Evolutionary conservation across 768 basidiomycete species (phyloP), one percentile per base, ranked within the genome.

Genomic region (Sistotremastrum niveocremeum): DNA sequence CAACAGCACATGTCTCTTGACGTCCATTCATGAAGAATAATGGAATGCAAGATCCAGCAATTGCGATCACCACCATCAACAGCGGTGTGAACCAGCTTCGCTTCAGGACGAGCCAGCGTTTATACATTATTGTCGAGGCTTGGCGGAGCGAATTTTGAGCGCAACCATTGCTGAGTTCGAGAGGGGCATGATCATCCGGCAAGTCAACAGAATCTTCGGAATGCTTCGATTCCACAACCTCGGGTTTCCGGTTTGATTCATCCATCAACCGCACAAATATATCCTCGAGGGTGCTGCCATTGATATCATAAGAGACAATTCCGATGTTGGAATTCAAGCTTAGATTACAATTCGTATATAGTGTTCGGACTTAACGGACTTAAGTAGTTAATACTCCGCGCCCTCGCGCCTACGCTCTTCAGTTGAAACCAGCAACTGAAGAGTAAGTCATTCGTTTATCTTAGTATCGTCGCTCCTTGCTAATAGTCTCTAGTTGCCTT

Each of bases 231-330:
- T 30, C 34, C 34, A 34, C 29, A n/a, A 34, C 32, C 35, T 4
- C 35, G 39, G 10, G 35, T 12, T 34, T 47, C 41, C 5, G 46
- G 41, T 39, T 35, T 6, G 41, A 12, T 28, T 54, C 28, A 37
- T 60, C 60, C 81, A 86, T 84, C 11, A 89, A 61, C 37, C 72
- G 69, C 12, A 89, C 68, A 64, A 89, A 88, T 39, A 89, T 81
- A 47, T 86, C 82, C 58, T 89, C 85, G 37, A 89, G 79, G 6
- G 82, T 76, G 1, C 84, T 79, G 7, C 81, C 79, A 20, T 81
- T 61, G 28, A 85, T 68, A 46, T 85, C 79, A 54, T 80, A 83
- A 0, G 74, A 76, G 0, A 55, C 54, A 35, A 84, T 64, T 6
- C 57, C 48, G 38, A 67, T n/a, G n/a, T n/a, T n/a, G n/a, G n/a